These are phyloP conservation scores for Hortaea sp. DNA, from an alignment of 2,329 filamentous ascomycete genomes.

Conservation along the genomic window DNA sequence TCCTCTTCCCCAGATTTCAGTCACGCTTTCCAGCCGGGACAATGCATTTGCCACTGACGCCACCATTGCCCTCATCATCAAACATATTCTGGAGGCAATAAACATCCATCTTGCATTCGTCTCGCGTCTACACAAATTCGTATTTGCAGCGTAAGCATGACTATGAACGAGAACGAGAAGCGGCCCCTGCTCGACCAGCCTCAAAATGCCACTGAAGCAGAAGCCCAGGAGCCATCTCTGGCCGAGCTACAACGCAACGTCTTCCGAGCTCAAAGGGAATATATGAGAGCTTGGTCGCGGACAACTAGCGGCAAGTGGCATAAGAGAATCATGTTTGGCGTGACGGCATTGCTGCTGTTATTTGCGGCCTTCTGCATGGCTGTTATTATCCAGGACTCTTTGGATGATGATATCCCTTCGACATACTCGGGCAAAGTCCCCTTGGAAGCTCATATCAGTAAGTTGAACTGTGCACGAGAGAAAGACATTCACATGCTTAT, in stretches of 20 bases:
- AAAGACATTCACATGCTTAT: not conserved
- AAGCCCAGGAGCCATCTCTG: conserved; percentile 15
- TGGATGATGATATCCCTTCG: conserved; percentile 14
- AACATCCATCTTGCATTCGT: not conserved
- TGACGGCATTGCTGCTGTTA: conserved; percentile 18
- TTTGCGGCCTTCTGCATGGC: conserved; percentile 17
- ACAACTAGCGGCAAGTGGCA: conserved; percentile 23
- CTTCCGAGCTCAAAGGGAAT: conserved; percentile 22
- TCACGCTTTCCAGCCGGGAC: too few relatives aligned
- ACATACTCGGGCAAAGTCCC: conserved; percentile 45
- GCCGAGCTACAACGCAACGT: conserved; percentile 20
- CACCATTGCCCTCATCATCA: not conserved
- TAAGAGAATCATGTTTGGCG: conserved; percentile 21
- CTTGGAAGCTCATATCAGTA: conserved; percentile 78
- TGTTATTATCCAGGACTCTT: conserved; percentile 15
- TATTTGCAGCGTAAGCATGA: conserved; percentile 5
- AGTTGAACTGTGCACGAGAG: conserved; percentile 43
- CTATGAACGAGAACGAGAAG: conserved; percentile 14
- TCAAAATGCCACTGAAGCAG: not conserved
- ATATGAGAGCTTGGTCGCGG: conserved; percentile 23
- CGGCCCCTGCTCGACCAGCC: conserved; percentile 14
- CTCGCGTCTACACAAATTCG: not conserved
- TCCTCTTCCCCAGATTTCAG: too few relatives aligned
- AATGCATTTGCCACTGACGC: not conserved
- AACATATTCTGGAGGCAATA: not conserved